Conservation (phyloP, 495 filamentous ascomycete species). For the Penicillium maclennaniae region DNA sequence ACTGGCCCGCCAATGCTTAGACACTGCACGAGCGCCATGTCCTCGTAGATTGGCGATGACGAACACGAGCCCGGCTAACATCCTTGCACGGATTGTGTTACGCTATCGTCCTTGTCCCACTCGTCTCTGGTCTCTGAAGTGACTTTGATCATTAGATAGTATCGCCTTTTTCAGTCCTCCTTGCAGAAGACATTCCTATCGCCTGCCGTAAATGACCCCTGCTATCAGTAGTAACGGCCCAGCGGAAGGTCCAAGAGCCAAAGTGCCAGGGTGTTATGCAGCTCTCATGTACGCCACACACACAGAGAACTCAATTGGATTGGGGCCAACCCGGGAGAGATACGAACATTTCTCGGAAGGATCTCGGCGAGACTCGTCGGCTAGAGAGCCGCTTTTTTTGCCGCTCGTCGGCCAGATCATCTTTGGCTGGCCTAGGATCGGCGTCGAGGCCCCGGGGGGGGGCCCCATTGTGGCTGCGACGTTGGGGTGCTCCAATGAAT, state of each 20-base stretch:
- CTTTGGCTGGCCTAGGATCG: neutral
- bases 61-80: slow-evolving; percentile 2
- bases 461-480: no score
- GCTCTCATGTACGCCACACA: neutral
- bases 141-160: neutral
- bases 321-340: neutral
- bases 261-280: neutral
- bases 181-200: neutral
- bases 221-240: neutral
- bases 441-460: neutral
- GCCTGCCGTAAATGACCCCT: neutral
- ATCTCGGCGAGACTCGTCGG: neutral
- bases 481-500: neutral
- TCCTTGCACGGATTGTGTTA: neutral
- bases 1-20: neutral
- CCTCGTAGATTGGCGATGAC: neutral
- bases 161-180: neutral
- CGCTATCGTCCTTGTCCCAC: neutral
- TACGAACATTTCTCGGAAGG: neutral
- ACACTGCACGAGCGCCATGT: neutral
- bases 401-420: neutral
- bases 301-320: neutral
- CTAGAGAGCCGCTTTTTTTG: neutral
- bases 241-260: neutral
- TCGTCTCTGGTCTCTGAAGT: neutral